phyloP scores from a whole-genome alignment of 2,329 filamentous ascomycete genomes.

The Cytospora mali region DNA sequence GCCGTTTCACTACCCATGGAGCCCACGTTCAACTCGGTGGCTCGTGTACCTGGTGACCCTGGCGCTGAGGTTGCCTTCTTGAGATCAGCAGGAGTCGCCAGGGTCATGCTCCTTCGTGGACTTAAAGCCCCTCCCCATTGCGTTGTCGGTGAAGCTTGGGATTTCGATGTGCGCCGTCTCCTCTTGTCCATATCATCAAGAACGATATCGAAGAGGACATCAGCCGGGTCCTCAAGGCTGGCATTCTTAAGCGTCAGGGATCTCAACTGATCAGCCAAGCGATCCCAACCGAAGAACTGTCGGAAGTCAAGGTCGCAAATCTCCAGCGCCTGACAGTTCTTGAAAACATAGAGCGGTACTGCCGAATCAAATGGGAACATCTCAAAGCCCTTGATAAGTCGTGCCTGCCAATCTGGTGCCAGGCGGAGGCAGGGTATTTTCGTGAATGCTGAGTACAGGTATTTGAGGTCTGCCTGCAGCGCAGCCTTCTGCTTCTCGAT shows the following conservation, averaged over 20 bases:
- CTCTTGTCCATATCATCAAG: slow-evolving; percentile 95
- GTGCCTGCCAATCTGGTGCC: slow-evolving; percentile 89
- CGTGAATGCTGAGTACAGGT: slow-evolving; percentile 96
- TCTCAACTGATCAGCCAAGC: slow-evolving; percentile 85
- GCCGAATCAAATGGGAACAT: slow-evolving; percentile 98
- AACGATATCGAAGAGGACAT: slow-evolving; percentile 89
- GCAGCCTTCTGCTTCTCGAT: slow-evolving; percentile 89
- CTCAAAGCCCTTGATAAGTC: slow-evolving; percentile 89
- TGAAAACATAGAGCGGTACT: slow-evolving; percentile 94
- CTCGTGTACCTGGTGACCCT: slow-evolving; percentile 56
- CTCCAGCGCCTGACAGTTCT: slow-evolving; percentile 92
- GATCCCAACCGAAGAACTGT: slow-evolving; percentile 97
- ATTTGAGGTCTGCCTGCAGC: slow-evolving; percentile 85
- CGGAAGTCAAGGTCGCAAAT: slow-evolving; percentile 95
- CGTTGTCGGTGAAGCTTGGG: slow-evolving; percentile 76
- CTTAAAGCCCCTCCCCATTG: slow-evolving; percentile 64
- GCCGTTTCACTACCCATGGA: slow-evolving; percentile 60
- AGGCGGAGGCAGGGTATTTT: slow-evolving; percentile 93
- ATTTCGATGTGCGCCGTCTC: slow-evolving; percentile 83
- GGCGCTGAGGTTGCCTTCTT: slow-evolving; percentile 70
- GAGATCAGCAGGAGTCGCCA: slow-evolving; percentile 64
- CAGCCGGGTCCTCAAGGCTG: slow-evolving; percentile 84
- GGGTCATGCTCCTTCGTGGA: slow-evolving; percentile 63
- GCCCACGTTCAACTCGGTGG: slow-evolving; percentile 57
- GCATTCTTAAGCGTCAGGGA: slow-evolving; percentile 88